Base-by-base conservation (phyloP, 2,329 filamentous ascomycete species). In the Sarocladiaceae sp. region DNA sequence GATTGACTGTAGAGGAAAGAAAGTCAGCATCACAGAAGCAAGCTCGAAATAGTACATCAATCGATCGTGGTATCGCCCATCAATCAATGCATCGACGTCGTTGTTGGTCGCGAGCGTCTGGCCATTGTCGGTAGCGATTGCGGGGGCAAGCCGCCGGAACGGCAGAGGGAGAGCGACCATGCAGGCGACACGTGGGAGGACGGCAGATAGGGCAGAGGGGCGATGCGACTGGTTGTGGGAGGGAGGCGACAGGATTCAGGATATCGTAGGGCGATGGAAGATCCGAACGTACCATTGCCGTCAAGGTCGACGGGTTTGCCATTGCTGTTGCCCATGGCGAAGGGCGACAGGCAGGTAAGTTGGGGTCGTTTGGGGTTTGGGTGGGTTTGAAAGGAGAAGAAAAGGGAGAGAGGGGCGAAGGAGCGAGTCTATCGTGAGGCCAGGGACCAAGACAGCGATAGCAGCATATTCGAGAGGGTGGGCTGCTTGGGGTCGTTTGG, bases 311-410 rank as follows among this genome's bases (percentile, higher is more conserved):
- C 80, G 67, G 87, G 88, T 68, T 96, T 96, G 67, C 90, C 90
- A 68, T 91, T 89, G 63, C 83, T 85, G 71, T 97, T 96, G 64
- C 91, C 91, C 91, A 97, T 97, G 51, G 93, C 95, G 51, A 44
- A 49, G 49, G 50, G 47, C 51, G 53, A 48, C 53, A 52, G 54
- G 47, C 44, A 49, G 47, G 51, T 29, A 29, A 9, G 26, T 29
- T 35, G 33, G 26, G 50, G 58, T 52, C 50, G 47, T 21, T 20
- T n/a, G n/a, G 15, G 5, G 35, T 23, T 43, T 26, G 3, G 11
- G 27, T 33, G 40, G 26, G 15, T 33, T 32, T n/a, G 18, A 16
- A 18, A 23, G 32, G 26, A 33, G 40, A 24, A 43, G 40, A 43
- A 43, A 43, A 43, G 40, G 40, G 40, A 43, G 40, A 33, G 18